These are phyloP conservation scores for Aspergillus sojae DNA, from an alignment of 2,329 filamentous ascomycete species.

Conservation along the genomic window DNA sequence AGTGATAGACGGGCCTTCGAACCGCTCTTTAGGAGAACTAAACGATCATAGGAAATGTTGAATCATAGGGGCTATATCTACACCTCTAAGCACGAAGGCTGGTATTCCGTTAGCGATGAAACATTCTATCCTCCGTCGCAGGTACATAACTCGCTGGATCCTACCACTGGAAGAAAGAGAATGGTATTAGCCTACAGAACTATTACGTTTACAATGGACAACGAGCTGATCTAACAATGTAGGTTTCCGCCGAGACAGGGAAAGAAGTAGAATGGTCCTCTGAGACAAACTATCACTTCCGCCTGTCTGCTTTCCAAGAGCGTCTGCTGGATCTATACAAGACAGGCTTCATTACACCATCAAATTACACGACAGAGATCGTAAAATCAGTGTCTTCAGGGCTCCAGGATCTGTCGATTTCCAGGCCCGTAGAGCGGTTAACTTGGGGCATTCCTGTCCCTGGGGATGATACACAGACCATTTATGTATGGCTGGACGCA, in stretches of 20 bases:
- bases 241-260: slow-evolving; percentile 78
- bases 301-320: slow-evolving; percentile 80
- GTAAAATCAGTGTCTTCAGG: slow-evolving; percentile 74
- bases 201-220: slow-evolving; percentile 14
- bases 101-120: slow-evolving; percentile 97
- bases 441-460: slow-evolving; percentile 90
- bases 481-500: slow-evolving; percentile 98
- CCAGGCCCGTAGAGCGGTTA: slow-evolving; percentile 74
- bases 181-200: slow-evolving; percentile 56
- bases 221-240: not conserved
- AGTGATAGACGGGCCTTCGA: not conserved
- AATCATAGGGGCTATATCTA: slow-evolving; percentile 78
- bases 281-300: slow-evolving; percentile 94
- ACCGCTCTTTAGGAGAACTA: slow-evolving; percentile 5
- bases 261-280: slow-evolving; percentile 94
- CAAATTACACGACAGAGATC: slow-evolving; percentile 74
- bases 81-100: slow-evolving; percentile 82
- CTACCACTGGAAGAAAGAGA: slow-evolving; percentile 77
- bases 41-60: slow-evolving; percentile 60
- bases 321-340: slow-evolving; percentile 77
- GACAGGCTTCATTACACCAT: slow-evolving; percentile 78
- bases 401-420: slow-evolving; percentile 86
- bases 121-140: slow-evolving; percentile 84
- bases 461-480: slow-evolving; percentile 80
- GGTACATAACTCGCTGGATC: slow-evolving; percentile 74